Evolutionary conservation across 441 rosid genomes (phyloP), one percentile per base, ranked within the genome.

Genomic region (Erodium texanum): DNA sequence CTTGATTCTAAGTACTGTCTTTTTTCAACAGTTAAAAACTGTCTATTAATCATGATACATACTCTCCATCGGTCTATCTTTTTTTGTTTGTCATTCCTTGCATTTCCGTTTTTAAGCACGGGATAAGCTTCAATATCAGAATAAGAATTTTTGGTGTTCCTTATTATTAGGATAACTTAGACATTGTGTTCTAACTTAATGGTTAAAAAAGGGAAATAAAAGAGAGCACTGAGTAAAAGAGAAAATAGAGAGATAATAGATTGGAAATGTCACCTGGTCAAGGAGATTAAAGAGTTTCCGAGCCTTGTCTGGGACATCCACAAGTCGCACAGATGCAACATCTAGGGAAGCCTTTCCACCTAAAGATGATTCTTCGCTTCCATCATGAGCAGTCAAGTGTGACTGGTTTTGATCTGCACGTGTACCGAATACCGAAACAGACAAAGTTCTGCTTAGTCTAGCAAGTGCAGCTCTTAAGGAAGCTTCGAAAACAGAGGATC

Each of bases 401-500:
- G 83, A 82, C 62, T 80, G 85, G 75, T 87, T 92, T 66, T 86
- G 91, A 80, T 94, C 93, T 77, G 85, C 68, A 74, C 82, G 83
- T 41, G 92, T 87, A 74, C 97, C 96, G 74, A 83, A 86, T 70
- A 82, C 80, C 0, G 97, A 84, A 63, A 92, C 58, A 73, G 96
- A 88, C 80, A 94, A 82, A 77, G 83, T 89, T 65, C 98, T 88
- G 82, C 89, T 86, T 70, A 94, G 72, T 82, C 98, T 86, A 80
- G 92, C 98, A 56, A 94, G 85, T 70, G 97, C 85, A 52, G 98
- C 92, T 81, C 96, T 85, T 86, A 94, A 78, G 19, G 94, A 86
- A 71, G 97, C 99, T 79, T 94, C 99, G 74, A 89, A 94, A 68
- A 92, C 96, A 4, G 98, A 89, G 38, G 97, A 92, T 70, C 99